Base-by-base conservation (phyloP, 495 filamentous ascomycete genomes). In the Oleoguttula mirabilis region DNA sequence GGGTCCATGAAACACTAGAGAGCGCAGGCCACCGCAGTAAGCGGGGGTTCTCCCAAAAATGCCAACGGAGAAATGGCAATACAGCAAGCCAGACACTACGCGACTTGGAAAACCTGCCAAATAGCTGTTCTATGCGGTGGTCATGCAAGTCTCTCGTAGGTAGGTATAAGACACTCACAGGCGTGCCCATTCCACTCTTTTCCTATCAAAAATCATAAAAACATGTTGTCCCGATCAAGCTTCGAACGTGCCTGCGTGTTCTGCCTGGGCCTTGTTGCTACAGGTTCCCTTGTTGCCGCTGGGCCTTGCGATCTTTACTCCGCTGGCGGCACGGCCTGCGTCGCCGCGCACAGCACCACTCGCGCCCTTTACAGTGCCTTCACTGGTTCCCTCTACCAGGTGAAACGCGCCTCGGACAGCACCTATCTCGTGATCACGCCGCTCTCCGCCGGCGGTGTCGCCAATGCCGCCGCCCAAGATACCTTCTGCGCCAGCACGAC, bases 311-410 rank as follows among this genome's bases (percentile, higher is more conserved):
- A 76, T 40, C 62, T 76, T 49, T 76, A 75, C 56, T 22, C 62
- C 22, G 58, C 66, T 2, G 69, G 69, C 5, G 56, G 58, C 48
- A 72, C 71, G 3, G 68, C 72, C 41, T 76, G 72, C 43, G 51
- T 76, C 41, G 71, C 72, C 3, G 72, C 72, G 2, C 72, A 75
- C 59, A 71, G 71, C 58, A 74, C 71, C 44, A 75, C 71, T 51
- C 70, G 73, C n/a, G 69, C 71, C 39, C 50, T 77, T 20, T 77
- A 75, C 52, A 66, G 55, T 39, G 52, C 58, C 41, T 77, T 61
- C 53, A 58, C 12, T 15, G 69, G 71, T 21, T 22, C 66, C 1
- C 69, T 77, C 16, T 77, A 77, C 54, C 69, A 77, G 37, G 67
- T 77, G 6, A 56, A 59, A 31, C 72, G 73, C 30, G 60, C 50